A percentile compares a stretch with the other conserved stretches of the same genome.
Conservation (phyloP, 1,284 basidiomycete genomes). For the Takashimella koratensis region DNA sequence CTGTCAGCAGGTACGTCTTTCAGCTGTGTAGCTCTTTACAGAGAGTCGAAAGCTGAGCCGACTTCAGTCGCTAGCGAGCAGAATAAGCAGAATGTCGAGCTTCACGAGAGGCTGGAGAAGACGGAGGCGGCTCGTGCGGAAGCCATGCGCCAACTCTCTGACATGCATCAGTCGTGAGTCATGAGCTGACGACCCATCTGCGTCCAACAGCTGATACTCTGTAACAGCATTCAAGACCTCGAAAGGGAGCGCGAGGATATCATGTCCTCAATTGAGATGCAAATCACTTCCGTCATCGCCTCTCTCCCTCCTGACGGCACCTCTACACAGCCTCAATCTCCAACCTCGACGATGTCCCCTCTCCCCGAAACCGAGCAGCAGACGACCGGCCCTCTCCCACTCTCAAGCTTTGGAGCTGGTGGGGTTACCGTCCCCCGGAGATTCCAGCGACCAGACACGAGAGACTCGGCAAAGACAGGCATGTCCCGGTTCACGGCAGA, state of each 20-base stretch:
- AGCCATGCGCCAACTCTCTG: conserved; percentile 47
- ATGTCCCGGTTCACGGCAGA: too few species aligned
- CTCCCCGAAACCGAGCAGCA: neutral
- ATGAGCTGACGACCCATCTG: too few species aligned
- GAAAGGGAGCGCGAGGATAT: conserved; percentile 47
- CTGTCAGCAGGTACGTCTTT: conserved; percentile 37
- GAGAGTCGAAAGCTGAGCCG: too few species aligned
- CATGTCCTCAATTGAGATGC: conserved; percentile 44
- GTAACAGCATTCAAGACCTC: conserved; percentile 46
- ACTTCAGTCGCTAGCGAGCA: conserved; percentile 33
- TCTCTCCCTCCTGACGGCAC: too few species aligned
- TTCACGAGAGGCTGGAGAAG: conserved; percentile 38
- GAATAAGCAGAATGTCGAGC: conserved; percentile 32
- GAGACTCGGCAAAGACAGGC: conserved; percentile 23
- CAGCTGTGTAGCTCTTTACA: neutral
- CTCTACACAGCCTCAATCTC: conserved; percentile 3
- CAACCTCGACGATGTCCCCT: conserved; percentile 8
- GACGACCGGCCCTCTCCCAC: too few species aligned
- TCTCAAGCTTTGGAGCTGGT: too few species aligned
- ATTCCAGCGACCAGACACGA: conserved; percentile 16
- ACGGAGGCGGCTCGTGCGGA: conserved; percentile 44
- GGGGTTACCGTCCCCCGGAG: too few species aligned
- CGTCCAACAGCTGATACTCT: conserved; percentile 1
- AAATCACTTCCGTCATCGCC: conserved; percentile 43
- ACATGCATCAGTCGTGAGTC: conserved; percentile 45